Evolutionary conservation across 495 filamentous ascomycete genomes (phyloP), one percentile per base, ranked within the genome.

Genomic region (Xylaria cubensis): DNA sequence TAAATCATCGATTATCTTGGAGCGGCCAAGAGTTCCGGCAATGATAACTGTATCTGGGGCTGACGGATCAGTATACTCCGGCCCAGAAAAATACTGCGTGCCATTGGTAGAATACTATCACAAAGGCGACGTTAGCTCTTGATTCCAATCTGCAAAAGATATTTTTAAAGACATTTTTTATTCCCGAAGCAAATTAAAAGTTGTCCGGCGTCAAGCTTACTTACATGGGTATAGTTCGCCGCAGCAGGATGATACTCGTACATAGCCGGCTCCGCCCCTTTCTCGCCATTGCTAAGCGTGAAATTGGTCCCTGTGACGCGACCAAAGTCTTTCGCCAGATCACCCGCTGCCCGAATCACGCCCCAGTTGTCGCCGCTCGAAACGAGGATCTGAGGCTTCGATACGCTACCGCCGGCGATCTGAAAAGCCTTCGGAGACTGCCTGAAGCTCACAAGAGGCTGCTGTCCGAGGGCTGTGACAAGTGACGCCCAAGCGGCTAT

Each of bases 291-390:
- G 70, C 84, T 84, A 48, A 90, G 76, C 19, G 85, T 87, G 70
- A 91, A 85, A 74, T 90, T 72, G 46, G 81, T 83, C 26, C 90
- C 89, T 12, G 90, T 92, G 4, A 92, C 91, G 19, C 87, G 86
- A 13, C 90, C 88, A 80, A 94, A 92, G 81, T 94, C 92, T n/a
- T 82, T 77, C 0, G 91, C 87, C 2, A 94, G 83, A 74, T 92
- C 89, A 32, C 86, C 81, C 12, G 88, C 90, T 10, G 90, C 92
- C 48, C 91, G 86, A 64, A 92, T 86, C 24, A 93, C 90, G 53
- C 90, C 92, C 74, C 85, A 87, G 80, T 85, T 92, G 73, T 94
- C 92, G 55, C 85, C 81, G 42, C 74, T 78, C 53, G 86, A 86
- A 39, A 88, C 80, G 26, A 87, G 78, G 48, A 90, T 86, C 75